Conservation (phyloP, 768 basidiomycete species). For the Pulveroboletus sp. region DNA sequence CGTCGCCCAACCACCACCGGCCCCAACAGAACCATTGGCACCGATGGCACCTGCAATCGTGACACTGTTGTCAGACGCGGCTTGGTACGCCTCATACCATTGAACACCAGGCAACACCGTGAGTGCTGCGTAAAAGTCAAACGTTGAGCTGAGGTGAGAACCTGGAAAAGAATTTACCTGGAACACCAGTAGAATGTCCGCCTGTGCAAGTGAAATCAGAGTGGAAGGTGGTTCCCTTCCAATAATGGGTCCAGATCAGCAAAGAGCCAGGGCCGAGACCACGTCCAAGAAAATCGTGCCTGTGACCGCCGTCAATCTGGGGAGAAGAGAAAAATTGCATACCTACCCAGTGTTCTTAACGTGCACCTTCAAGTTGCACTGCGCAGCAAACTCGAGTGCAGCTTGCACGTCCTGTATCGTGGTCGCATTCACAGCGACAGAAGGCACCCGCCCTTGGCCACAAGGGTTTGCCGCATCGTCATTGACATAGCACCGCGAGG, state of each 20-base stretch:
- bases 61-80: not conserved
- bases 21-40: not conserved
- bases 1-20: not conserved
- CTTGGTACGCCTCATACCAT: not conserved
- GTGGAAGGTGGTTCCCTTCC: no score
- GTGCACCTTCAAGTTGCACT: not conserved
- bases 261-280: not conserved
- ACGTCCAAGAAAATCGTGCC: not conserved
- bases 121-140: not conserved
- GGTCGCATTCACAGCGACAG: not conserved
- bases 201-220: not conserved
- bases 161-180: not conserved
- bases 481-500: not conserved
- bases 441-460: not conserved
- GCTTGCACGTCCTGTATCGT: not conserved
- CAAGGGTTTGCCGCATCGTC: no score
- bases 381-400: not conserved
- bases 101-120: not conserved
- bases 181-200: not conserved
- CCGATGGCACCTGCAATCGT: not conserved
- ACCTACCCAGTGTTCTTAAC: not conserved
- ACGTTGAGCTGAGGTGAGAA: not conserved
- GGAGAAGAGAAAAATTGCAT: not conserved
- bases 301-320: not conserved
- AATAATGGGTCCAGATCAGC: no score